Evolutionary conservation across 306 rosid species (phyloP).

Genomic region (Gillenia trifoliata): DNA sequence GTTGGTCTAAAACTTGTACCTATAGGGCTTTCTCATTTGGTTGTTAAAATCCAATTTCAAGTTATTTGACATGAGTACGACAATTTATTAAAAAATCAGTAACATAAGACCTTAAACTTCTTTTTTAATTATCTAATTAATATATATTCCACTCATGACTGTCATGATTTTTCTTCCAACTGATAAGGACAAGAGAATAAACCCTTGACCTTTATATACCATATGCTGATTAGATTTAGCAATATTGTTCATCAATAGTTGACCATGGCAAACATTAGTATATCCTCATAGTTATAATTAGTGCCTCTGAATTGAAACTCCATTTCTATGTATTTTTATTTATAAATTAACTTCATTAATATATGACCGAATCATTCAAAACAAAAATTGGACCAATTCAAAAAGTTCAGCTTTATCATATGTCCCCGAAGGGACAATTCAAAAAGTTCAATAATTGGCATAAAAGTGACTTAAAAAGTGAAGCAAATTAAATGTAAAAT

Average conservation of each 20-base stretch:
- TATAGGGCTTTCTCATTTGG: not conserved
- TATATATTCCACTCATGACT: not conserved
- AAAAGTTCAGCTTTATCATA: too few species aligned
- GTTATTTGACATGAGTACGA: not conserved
- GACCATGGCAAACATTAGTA: too few species aligned
- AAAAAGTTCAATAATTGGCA: not conserved
- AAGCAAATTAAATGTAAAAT: too few species aligned
- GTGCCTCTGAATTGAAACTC: too few species aligned
- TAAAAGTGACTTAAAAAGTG: not conserved
- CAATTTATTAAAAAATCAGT: not conserved
- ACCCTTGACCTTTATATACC: not conserved
- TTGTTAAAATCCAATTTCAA: not conserved
- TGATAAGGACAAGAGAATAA: not conserved
- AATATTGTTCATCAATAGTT: too few species aligned
- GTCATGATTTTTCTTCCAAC: not conserved
- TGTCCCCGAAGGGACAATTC: too few species aligned
- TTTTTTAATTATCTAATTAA: not conserved
- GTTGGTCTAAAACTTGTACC: not conserved
- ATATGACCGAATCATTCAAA: not conserved
- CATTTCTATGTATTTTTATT: too few species aligned
- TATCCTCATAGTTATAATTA: too few species aligned
- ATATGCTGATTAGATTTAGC: not conserved
- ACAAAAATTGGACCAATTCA: conserved; percentile 3
- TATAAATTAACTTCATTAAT: too few species aligned
- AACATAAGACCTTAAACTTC: not conserved